Percentiles rank a stretch among this genome's conserved stretches.
These are phyloP conservation scores for Kandelia obovata DNA, from an alignment of 345 rosid genomes.

Conservation along the genomic window DNA sequence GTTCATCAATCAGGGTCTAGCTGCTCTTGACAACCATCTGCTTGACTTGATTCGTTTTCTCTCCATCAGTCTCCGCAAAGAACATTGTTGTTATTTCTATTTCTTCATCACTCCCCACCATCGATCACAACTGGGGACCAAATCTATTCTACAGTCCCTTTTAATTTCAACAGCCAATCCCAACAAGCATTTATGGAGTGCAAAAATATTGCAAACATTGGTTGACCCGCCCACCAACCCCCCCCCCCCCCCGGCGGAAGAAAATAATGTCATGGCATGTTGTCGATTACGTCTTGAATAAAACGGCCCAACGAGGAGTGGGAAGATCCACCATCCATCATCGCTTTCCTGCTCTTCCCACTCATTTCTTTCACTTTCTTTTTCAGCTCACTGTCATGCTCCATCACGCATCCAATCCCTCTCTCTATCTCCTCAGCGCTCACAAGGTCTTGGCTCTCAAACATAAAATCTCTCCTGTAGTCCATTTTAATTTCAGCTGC, in stretches of 20 bases:
- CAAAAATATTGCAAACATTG: too few species aligned
- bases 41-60: background rate
- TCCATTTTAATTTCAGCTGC: conserved; percentile 4
- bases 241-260: too few species aligned
- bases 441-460: background rate
- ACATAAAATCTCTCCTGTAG: background rate
- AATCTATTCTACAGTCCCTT: background rate
- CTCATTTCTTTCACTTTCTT: conserved; percentile 10
- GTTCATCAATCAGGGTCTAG: background rate
- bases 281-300: background rate
- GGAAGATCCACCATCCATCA: conserved; percentile 8
- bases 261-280: background rate
- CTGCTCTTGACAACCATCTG: background rate
- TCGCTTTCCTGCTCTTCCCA: background rate
- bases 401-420: conserved; percentile 3
- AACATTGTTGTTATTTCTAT: background rate
- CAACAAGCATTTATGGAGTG: too few species aligned
- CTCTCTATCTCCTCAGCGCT: background rate
- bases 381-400: background rate
- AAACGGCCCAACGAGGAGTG: background rate
- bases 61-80: background rate
- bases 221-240: too few species aligned
- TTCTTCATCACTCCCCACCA: background rate
- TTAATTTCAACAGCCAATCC: background rate
- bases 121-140: background rate